Evolutionary conservation across 306 rosid species (phyloP).

Genomic region (Vigna radiata): DNA sequence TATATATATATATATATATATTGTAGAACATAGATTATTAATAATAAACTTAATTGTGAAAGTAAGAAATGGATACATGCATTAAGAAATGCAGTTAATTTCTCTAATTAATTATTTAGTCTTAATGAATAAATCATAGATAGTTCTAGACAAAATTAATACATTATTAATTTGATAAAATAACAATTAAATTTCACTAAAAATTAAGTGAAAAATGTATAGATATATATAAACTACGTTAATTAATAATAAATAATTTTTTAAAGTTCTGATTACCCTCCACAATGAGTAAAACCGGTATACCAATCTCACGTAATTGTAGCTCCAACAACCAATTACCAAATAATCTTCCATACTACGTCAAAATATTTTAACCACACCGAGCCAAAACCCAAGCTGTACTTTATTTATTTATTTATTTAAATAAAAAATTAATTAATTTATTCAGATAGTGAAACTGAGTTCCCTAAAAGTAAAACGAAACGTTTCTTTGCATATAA

Average conservation of each 20-base stretch:
- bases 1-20: no score
- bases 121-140: no score
- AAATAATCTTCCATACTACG: constrained; percentile 1
- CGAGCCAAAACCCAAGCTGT: not conserved
- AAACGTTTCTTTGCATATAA: not conserved
- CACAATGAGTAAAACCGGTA: not conserved
- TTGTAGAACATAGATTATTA: not conserved
- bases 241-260: not conserved
- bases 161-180: no score
- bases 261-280: not conserved
- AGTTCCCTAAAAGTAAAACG: not conserved
- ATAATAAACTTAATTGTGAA: not conserved
- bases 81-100: no score
- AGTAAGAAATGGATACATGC: not conserved
- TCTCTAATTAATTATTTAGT: no score
- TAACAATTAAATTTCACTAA: no score
- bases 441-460: not conserved
- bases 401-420: not conserved
- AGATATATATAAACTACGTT: no score
- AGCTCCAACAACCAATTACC: constrained; percentile 27
- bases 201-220: no score
- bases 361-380: constrained; percentile 25
- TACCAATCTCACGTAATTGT: not conserved
- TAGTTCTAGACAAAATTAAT: no score
- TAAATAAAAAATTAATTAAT: not conserved